Evolutionary conservation across 257 asterid genomes (phyloP).

Genomic region (Cinchona pubescens): DNA sequence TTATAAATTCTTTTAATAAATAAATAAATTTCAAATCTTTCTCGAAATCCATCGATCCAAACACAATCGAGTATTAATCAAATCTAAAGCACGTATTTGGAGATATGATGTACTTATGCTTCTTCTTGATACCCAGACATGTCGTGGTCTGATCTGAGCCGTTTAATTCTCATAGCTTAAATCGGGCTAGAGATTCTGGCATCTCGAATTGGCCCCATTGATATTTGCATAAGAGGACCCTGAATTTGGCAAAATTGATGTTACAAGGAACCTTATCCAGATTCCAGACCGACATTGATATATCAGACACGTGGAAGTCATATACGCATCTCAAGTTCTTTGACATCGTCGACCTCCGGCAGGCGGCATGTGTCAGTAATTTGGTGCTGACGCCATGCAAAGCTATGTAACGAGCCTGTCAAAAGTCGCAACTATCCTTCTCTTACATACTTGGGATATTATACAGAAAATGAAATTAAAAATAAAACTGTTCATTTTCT

Average conservation of each 20-base stretch:
- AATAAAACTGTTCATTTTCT: no score
- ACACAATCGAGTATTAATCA: no score
- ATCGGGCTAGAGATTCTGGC: constrained; percentile 9
- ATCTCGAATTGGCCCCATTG: background rate
- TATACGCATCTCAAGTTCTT: background rate
- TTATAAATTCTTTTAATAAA: no score
- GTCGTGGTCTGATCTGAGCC: background rate
- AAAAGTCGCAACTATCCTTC: no score
- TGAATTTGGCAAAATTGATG: constrained; percentile 21
- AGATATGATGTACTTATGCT: background rate
- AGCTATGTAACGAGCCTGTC: no score
- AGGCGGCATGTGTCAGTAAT: constrained; percentile 15
- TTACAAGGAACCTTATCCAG: constrained; percentile 40
- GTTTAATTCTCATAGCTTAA: background rate
- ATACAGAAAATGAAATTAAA: no score
- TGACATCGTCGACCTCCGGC: constrained; percentile 28
- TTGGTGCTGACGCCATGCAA: constrained; percentile 21
- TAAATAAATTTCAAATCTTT: no score
- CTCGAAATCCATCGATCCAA: no score
- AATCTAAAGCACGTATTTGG: no score
- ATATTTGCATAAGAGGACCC: constrained; percentile 17
- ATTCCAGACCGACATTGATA: no score
- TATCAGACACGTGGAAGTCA: constrained; percentile 44
- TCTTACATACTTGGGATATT: no score
- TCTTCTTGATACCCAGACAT: no score